Percentiles rank a stretch among this genome's conserved stretches.
Conservation (phyloP, 2,329 filamentous ascomycete species). For the Aspergillus amoenus region DNA sequence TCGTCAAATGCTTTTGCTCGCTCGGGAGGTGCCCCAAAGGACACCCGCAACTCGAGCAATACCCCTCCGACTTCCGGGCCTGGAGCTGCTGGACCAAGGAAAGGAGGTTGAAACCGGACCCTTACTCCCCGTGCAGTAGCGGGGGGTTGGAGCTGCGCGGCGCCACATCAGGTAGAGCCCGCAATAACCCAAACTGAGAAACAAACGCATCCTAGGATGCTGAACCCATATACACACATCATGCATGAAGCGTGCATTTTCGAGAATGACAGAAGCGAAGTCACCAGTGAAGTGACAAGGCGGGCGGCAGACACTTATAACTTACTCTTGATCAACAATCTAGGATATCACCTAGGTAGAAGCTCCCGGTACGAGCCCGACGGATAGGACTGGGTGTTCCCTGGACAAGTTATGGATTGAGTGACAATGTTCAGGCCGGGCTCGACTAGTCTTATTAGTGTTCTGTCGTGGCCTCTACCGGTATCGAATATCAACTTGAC, state of each 20-base stretch:
- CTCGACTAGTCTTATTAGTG: not conserved
- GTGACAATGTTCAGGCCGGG: not conserved
- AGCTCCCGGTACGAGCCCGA: not conserved
- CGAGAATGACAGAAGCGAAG: not conserved
- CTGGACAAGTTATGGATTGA: not conserved
- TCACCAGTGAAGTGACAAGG: not conserved
- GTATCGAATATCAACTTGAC: no score
- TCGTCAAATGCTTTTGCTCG: slow-evolving; percentile 29
- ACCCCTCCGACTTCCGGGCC: slow-evolving; percentile 23
- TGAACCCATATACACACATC: not conserved
- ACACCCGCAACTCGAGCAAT: slow-evolving; percentile 13
- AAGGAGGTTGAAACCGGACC: slow-evolving; percentile 27
- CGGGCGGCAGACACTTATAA: not conserved
- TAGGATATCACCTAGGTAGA: not conserved
- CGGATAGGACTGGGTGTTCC: not conserved
- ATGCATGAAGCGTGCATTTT: not conserved
- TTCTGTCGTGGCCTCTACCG: no score
- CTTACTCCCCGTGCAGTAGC: not conserved
- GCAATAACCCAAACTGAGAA: not conserved
- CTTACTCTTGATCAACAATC: not conserved
- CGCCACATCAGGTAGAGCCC: not conserved
- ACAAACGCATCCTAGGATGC: not conserved
- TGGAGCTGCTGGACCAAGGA: slow-evolving; percentile 28
- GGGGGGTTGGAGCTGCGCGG: not conserved
- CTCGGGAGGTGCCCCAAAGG: slow-evolving; percentile 4